Base-by-base conservation (phyloP, 2,329 filamentous ascomycete species). In the Achaetomium macrosporum region DNA sequence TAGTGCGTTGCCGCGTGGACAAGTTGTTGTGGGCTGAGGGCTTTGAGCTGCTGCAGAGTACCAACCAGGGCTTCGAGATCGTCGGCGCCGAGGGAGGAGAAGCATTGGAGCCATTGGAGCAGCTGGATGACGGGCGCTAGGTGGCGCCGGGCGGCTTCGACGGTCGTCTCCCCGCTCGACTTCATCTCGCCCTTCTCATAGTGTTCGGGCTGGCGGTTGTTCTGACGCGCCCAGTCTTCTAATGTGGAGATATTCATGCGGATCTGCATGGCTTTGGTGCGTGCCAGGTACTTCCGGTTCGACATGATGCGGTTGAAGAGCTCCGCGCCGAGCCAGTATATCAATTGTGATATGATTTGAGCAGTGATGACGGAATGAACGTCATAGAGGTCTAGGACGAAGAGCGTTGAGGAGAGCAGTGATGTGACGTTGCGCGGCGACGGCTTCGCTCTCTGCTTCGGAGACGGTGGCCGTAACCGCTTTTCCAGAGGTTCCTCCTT, bases 231-330 rank as follows among this genome's bases (percentile, higher is more conserved):
- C 93, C 93, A 99, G 65, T 99, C 93, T 69, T 99, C 93, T 17
- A 99, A 75, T 8, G 85, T 86, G 0, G 93, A 97, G 7, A 99
- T 84, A 67, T 99, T 99, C 91, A 99, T 97, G 60, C 93, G 88
- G 62, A 99, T 97, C 68, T 99, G 93, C 93, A 99, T 99, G 3
- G 93, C 93, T 70, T 99, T 99, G 16, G 93, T 99, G 49, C 93
- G 82, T 6, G 93, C 92, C 10, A 99, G 77, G 65, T 96, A 99
- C 67, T 92, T 91, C 59, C 90, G 83, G 65, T 95, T 96, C 30
- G 88, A 92, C 88, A 99, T 96, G 69, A 99, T 88, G 54, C 92
- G 87, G 69, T 99, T 99, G 74, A 99, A 99, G 9, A 97, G 81
- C 70, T 99, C 93, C 0, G 92, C 89, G 7, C 91, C 88, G 15